phyloP scores from a whole-genome alignment of 306 rosid species.

The Cucurbita pepo region DNA sequence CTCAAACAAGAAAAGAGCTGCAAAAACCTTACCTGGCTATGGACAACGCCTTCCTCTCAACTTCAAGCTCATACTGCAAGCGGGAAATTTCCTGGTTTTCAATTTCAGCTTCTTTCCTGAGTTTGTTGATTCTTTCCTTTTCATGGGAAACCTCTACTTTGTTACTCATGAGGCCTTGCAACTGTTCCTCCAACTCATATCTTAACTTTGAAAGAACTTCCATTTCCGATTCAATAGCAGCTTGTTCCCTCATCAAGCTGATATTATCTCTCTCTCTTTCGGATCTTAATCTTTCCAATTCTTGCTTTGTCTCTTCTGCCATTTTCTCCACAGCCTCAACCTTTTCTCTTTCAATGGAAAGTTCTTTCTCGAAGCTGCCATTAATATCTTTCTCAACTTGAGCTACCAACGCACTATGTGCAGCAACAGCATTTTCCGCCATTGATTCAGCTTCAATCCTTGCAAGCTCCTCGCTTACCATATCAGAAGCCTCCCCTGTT shows the following conservation, averaged over 20 bases:
- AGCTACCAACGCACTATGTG: slow-evolving; percentile 84
- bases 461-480: slow-evolving; percentile 85
- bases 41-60: slow-evolving; percentile 88
- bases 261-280: slow-evolving; percentile 51
- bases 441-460: slow-evolving; percentile 92
- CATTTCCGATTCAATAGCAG: slow-evolving; percentile 79
- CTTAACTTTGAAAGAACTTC: slow-evolving; percentile 64
- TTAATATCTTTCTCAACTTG: slow-evolving; percentile 86
- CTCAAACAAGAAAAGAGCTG: background rate
- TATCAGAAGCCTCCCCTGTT: slow-evolving; percentile 85
- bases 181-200: slow-evolving; percentile 72
- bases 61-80: slow-evolving; percentile 89
- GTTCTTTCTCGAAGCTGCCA: slow-evolving; percentile 68
- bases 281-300: slow-evolving; percentile 64
- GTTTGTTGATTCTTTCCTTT: slow-evolving; percentile 63
- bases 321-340: slow-evolving; percentile 61
- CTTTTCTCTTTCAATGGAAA: slow-evolving; percentile 70
- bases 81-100: slow-evolving; percentile 72
- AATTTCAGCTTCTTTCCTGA: slow-evolving; percentile 66
- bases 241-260: slow-evolving; percentile 58
- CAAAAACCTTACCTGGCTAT: slow-evolving; percentile 76
- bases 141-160: slow-evolving; percentile 69
- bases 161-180: slow-evolving; percentile 57
- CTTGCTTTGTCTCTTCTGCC: slow-evolving; percentile 78
- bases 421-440: slow-evolving; percentile 92